Percentiles rank a stretch among this genome's conserved stretches.
Conservation (phyloP, 2,329 filamentous ascomycete genomes). For the Apiospora aurea region DNA sequence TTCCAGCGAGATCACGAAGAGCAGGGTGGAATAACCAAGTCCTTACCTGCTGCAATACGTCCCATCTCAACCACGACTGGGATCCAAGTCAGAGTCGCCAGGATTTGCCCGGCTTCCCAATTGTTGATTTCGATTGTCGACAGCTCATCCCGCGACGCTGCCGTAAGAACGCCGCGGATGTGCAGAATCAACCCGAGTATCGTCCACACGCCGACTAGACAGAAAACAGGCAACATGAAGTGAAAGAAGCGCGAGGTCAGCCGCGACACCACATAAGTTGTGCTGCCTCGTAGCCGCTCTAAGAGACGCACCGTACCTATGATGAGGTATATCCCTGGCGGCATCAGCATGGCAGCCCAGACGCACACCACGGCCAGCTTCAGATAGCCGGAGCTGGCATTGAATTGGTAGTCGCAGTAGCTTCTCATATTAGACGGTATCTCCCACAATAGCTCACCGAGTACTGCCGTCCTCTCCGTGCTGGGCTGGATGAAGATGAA, state of each 20-base stretch:
- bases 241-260: neutral
- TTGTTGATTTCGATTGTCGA: neutral
- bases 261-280: neutral
- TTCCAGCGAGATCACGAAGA: too few relatives aligned
- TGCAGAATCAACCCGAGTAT: neutral
- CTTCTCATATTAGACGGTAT: fast-evolving
- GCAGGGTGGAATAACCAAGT: neutral
- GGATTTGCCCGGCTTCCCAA: neutral
- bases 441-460: neutral
- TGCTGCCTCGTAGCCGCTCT: neutral
- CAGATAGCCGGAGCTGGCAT: neutral
- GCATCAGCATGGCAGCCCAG: neutral
- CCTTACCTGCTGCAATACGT: neutral
- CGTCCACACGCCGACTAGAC: conserved; percentile 1
- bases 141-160: neutral
- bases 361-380: neutral
- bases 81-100: neutral
- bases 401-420: neutral
- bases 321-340: neutral
- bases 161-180: neutral
- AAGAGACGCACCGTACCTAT: neutral
- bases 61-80: neutral
- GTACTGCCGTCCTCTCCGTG: neutral
- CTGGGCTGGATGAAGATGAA: neutral
- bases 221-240: neutral